Percentiles rank a stretch among this genome's conserved stretches.
Conservation (phyloP, 768 basidiomycete genomes). For the Piloderma croceum region DNA sequence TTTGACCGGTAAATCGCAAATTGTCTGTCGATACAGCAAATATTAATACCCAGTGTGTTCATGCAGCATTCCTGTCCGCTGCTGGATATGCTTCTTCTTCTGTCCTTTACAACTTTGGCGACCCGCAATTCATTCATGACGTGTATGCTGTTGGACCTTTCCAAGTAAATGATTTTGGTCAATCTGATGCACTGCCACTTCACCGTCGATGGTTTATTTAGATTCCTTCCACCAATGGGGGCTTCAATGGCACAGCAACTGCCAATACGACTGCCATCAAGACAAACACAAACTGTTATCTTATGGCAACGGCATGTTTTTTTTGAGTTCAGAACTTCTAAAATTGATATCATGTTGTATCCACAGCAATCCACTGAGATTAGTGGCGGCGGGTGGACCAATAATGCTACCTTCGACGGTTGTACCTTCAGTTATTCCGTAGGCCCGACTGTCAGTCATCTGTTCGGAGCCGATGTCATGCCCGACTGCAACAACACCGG, state of each 20-base stretch:
- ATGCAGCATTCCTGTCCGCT: constrained; percentile 46
- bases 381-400: constrained; percentile 38
- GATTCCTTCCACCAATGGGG: constrained; percentile 34
- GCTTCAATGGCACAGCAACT: constrained; percentile 39
- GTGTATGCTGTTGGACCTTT: constrained; percentile 45
- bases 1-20: constrained; percentile 43
- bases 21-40: not conserved
- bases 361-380: no score
- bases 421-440: constrained; percentile 40
- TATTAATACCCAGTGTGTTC: constrained; percentile 2
- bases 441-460: constrained; percentile 29
- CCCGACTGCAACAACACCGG: constrained; percentile 17
- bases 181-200: not conserved
- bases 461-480: no score
- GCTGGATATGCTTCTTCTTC: constrained; percentile 50
- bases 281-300: constrained; percentile 38
- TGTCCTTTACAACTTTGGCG: constrained; percentile 39
- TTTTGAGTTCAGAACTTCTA: no score
- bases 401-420: constrained; percentile 32
- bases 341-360: no score
- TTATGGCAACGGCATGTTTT: no score
- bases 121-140: constrained; percentile 41
- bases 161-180: constrained; percentile 28
- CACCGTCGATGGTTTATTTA: not conserved
- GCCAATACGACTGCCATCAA: constrained; percentile 46